A percentile compares a stretch with the other conserved stretches of the same genome.
These are phyloP conservation scores for Tetrapisispora taiwanensis DNA, from an alignment of 805 yeast species.

Conservation along the genomic window DNA sequence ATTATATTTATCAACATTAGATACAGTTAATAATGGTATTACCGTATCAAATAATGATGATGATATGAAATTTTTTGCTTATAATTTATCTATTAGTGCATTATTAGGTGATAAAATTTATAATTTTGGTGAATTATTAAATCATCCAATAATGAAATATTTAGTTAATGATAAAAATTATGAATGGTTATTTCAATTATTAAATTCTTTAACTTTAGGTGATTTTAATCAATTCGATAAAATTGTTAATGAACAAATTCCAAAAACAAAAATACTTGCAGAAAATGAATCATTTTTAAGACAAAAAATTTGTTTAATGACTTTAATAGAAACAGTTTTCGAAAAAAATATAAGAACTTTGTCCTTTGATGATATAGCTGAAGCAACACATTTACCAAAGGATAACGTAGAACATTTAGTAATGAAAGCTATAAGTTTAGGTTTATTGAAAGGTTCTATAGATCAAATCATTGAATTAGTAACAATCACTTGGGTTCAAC, in stretches of 20 bases:
- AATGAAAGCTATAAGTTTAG: constrained; percentile 81
- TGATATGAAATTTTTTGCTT: constrained; percentile 44
- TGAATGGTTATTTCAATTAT: constrained; percentile 62
- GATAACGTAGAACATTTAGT: constrained; percentile 78
- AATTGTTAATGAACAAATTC: constrained; percentile 33
- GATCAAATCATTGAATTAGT: constrained; percentile 77
- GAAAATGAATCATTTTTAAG: constrained; percentile 56
- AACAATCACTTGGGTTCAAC: constrained; percentile 89
- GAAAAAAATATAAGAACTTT: constrained; percentile 66
- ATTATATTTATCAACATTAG: constrained; percentile 61
- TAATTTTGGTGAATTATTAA: constrained; percentile 89
- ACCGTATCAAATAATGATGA: constrained; percentile 3
- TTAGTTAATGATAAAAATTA: constrained; percentile 39
- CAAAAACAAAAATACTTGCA: constrained; percentile 46
- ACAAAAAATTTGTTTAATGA: constrained; percentile 87
- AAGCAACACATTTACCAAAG: constrained; percentile 51
- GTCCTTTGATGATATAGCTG: constrained; percentile 61
- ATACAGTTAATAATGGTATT: neutral
- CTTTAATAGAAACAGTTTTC: constrained; percentile 80
- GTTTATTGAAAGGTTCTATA: constrained; percentile 77
- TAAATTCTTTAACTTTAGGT: constrained; percentile 68
- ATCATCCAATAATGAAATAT: constrained; percentile 68
- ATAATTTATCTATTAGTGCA: constrained; percentile 78
- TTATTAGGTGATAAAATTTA: constrained; percentile 83
- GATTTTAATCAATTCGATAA: constrained; percentile 56